Evolutionary conservation across 2,329 filamentous ascomycete species (phyloP).

Genomic region (Aspergillus eucalypticola): DNA sequence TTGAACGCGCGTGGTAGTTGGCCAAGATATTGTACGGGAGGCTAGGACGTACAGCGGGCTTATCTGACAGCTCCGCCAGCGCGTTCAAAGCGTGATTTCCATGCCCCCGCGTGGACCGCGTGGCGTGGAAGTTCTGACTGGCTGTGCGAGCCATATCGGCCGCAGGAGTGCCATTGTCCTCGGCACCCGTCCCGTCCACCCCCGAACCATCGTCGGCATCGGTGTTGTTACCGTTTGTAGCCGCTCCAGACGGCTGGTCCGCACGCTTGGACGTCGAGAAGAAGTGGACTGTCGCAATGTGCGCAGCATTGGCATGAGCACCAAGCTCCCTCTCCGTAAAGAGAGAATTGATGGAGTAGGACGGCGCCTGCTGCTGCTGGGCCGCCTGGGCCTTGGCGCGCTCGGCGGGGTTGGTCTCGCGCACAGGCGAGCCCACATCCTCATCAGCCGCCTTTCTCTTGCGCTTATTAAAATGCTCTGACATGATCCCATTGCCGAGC

Average conservation of each 20-base stretch:
- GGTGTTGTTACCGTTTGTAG: slow-evolving; percentile 43
- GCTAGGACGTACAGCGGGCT: slow-evolving; percentile 47
- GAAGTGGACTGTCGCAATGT: slow-evolving; percentile 58
- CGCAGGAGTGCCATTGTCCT: slow-evolving; percentile 46
- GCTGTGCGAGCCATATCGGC: slow-evolving; percentile 63
- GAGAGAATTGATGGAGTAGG: slow-evolving; percentile 63
- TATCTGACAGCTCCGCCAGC: slow-evolving; percentile 58
- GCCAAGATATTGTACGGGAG: slow-evolving; percentile 50
- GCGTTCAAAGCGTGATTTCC: slow-evolving; percentile 56
- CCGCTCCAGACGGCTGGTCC: slow-evolving; percentile 42
- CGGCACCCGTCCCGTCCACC: slow-evolving; percentile 40
- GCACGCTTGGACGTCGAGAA: slow-evolving; percentile 58
- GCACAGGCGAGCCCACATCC: slow-evolving; percentile 60
- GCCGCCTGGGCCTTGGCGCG: slow-evolving; percentile 56
- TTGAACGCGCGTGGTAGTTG: slow-evolving; percentile 48
- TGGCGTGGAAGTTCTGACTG: slow-evolving; percentile 59
- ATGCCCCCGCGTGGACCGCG: slow-evolving; percentile 53
- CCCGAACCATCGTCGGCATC: slow-evolving; percentile 42
- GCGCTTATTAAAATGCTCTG: slow-evolving; percentile 54
- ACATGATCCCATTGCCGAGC: slow-evolving; percentile 48
- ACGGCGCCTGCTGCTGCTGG: slow-evolving; percentile 58
- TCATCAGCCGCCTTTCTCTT: slow-evolving; percentile 62
- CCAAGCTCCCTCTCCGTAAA: slow-evolving; percentile 69
- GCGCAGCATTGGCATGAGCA: slow-evolving; percentile 62
- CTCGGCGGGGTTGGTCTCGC: slow-evolving; percentile 50